These are phyloP conservation scores for Globisporangium spiculum DNA, from an alignment of 352 stramenopile genomes.

Conservation along the genomic window DNA sequence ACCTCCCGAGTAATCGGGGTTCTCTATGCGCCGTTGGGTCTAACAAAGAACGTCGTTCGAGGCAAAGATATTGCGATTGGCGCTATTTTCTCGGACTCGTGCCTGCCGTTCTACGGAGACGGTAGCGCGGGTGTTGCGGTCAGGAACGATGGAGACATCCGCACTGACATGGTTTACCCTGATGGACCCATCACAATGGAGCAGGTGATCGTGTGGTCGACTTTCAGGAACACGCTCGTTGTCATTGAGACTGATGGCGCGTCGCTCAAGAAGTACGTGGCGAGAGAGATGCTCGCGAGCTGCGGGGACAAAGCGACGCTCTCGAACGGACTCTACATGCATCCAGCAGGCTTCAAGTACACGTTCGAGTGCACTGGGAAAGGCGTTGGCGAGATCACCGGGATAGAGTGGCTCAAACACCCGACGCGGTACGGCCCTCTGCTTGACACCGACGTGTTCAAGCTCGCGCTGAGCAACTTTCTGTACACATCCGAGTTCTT, in stretches of 20 bases:
- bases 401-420: conserved; percentile 37
- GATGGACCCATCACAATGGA: conserved; percentile 18
- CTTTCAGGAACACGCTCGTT: conserved; percentile 23
- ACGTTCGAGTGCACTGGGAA: conserved; percentile 34
- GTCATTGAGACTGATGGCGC: conserved; percentile 29
- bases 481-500: conserved; percentile 35
- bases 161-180: conserved; percentile 20
- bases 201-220: conserved; percentile 24
- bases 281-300: conserved; percentile 26
- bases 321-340: conserved; percentile 37
- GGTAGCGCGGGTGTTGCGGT: conserved; percentile 15
- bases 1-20: conserved; percentile 42
- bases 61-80: conserved; percentile 43
- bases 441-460: conserved; percentile 14
- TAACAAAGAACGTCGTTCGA: conserved; percentile 53
- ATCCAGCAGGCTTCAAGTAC: conserved; percentile 43
- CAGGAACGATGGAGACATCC: conserved; percentile 27
- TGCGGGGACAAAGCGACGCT: conserved; percentile 26
- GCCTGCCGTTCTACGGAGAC: conserved; percentile 15
- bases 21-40: conserved; percentile 53
- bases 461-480: conserved; percentile 24
- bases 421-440: conserved; percentile 6
- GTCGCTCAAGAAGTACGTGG: conserved; percentile 41
- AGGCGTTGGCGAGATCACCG: conserved; percentile 24
- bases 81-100: conserved; percentile 41